A percentile compares a stretch with the other conserved stretches of the same genome.
These are phyloP conservation scores for Chytridium lagenaria DNA, from an alignment of 371 early-diverging fungal genomes.

Conservation along the genomic window DNA sequence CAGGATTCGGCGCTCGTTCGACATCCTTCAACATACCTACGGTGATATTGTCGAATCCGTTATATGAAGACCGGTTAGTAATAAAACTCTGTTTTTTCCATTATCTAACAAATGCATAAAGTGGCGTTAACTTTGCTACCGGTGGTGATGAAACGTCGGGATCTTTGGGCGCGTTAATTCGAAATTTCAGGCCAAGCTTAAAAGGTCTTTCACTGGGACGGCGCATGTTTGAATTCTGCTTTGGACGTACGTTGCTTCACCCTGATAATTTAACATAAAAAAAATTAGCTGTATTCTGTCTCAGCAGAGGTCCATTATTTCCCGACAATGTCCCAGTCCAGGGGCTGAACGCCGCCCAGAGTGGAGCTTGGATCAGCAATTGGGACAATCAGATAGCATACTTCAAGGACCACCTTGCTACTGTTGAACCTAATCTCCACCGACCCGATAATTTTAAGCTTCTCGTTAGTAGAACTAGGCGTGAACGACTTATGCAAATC, in stretches of 20 bases:
- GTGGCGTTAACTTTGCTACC: conserved; percentile 29
- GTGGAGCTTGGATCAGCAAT: conserved; percentile 19
- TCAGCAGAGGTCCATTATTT: not conserved
- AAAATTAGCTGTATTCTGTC: not conserved
- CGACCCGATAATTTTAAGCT: conserved; percentile 7
- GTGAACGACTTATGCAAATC: conserved; percentile 23
- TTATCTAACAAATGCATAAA: no score
- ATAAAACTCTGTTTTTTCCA: no score
- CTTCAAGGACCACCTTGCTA: conserved; percentile 7
- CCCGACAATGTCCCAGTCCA: conserved; percentile 16
- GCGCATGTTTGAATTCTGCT: conserved; percentile 21
- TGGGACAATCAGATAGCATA: conserved; percentile 11
- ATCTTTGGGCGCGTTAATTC: conserved; percentile 2
- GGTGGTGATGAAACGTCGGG: conserved; percentile 15
- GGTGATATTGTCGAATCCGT: not conserved
- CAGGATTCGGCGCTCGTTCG: no score
- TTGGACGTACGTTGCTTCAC: conserved; percentile 12
- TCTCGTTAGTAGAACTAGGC: conserved; percentile 6
- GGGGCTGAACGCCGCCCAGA: conserved; percentile 24
- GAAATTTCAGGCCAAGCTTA: conserved; percentile 13
- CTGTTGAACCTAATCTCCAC: not conserved
- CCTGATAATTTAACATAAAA: no score
- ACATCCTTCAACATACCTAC: not conserved
- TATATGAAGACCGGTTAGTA: not conserved
- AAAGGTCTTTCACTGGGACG: conserved; percentile 16